phyloP scores from a whole-genome alignment of 129 eudicot genomes.

The Escallonia herrerae region DNA sequence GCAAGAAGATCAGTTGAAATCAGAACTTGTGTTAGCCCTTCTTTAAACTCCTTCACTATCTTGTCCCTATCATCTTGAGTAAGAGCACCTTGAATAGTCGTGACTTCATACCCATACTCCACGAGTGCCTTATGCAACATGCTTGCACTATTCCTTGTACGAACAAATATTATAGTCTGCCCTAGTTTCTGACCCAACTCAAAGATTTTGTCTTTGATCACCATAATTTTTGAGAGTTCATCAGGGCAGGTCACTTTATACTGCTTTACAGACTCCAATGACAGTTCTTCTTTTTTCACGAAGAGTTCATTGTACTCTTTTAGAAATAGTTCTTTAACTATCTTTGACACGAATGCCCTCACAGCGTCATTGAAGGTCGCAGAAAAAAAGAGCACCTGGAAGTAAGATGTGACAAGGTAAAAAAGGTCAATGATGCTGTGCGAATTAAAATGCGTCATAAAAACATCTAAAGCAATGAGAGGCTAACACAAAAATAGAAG shows the following conservation, averaged over 20 bases:
- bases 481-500: background rate
- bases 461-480: background rate
- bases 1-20: slow-evolving; percentile 89
- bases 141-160: slow-evolving; percentile 47
- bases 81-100: slow-evolving; percentile 76
- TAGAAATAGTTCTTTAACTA: slow-evolving; percentile 44
- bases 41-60: slow-evolving; percentile 76
- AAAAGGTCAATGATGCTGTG: slow-evolving; percentile 1
- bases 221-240: slow-evolving; percentile 53
- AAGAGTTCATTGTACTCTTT: slow-evolving; percentile 60
- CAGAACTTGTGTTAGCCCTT: slow-evolving; percentile 74
- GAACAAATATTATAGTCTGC: slow-evolving; percentile 71
- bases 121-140: slow-evolving; percentile 50
- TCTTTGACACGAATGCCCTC: slow-evolving; percentile 45
- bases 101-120: slow-evolving; percentile 62
- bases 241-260: slow-evolving; percentile 55
- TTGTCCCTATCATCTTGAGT: slow-evolving; percentile 66
- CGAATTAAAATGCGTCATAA: background rate
- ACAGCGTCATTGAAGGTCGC: slow-evolving; percentile 74
- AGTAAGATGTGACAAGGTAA: background rate
- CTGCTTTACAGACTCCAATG: slow-evolving; percentile 74
- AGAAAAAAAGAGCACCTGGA: slow-evolving; percentile 75
- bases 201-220: slow-evolving; percentile 52
- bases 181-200: slow-evolving; percentile 69
- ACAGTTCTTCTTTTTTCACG: slow-evolving; percentile 76